Evolutionary conservation across 495 filamentous ascomycete genomes (phyloP), one percentile per base, ranked within the genome.

Genomic region (Aspergillus biplanus): DNA sequence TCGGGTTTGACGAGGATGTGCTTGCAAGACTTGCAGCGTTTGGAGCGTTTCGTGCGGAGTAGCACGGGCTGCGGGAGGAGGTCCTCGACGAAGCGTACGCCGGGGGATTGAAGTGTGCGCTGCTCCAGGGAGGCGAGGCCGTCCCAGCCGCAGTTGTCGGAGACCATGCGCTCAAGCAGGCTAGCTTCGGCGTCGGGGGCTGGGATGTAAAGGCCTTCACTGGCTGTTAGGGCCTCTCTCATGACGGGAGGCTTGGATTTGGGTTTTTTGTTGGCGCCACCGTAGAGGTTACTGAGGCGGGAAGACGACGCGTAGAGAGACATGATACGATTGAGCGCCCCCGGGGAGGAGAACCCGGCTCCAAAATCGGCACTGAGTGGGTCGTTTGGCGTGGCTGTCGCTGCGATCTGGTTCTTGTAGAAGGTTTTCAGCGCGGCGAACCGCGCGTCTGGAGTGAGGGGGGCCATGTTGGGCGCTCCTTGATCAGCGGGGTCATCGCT

Each of bases 1-100:
- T 99, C 96, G n/a, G 92, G 94, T 72, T 95, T 95, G 55, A 90
- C 89, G 70, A 99, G 89, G 75, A 97, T 97, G 80, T 97, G 94
- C 6, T 94, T 89, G 81, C 95, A 99, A 11, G 87, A 85, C 63
- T 89, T 86, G 77, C 95, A 99, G 52, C 95, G 92, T 73, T 97
- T 97, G 46, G 91, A 90, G 48, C 93, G 90, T 72, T 97, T 97
- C 0, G 93, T 97, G 56, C 92, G 89, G 5, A 98, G 86, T 7
- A 93, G 86, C 44, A 88, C 87, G 3, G 91, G 88, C 31, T 91
- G 82, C 9, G 95, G 95, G 33, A 91, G 87, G 4, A 98, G 84
- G 9, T 91, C 85, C 59, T 85, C 80, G 27, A 75, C 68, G 74
- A 92, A 90, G 52, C 84, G 75, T 33, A 79, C 72, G 42, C 77